Evolutionary conservation across 2,329 filamentous ascomycete genomes (phyloP).

Genomic region (Piedraia hortae): DNA sequence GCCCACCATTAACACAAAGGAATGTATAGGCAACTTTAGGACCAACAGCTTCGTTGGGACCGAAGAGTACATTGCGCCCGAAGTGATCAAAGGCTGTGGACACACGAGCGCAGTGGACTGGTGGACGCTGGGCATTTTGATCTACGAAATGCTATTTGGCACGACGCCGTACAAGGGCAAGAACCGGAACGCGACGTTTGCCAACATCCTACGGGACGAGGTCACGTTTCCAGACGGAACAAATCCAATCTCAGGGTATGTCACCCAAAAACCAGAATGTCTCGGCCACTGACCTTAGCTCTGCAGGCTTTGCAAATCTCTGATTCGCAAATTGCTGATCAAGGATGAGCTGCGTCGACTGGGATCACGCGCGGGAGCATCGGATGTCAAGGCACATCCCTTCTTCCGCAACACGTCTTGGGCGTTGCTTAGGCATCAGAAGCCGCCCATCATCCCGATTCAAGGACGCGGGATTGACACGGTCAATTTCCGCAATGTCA

Average conservation of each 20-base stretch:
- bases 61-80: slow-evolving; percentile 94
- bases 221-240: slow-evolving; percentile 84
- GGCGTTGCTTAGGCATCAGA: slow-evolving; percentile 92
- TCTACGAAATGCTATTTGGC: slow-evolving; percentile 97
- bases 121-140: slow-evolving; percentile 93
- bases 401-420: slow-evolving; percentile 94
- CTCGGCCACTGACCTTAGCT: slow-evolving; percentile 1
- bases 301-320: slow-evolving; percentile 66
- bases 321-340: slow-evolving; percentile 89
- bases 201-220: slow-evolving; percentile 85
- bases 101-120: slow-evolving; percentile 97
- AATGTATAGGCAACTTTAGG: slow-evolving; percentile 91
- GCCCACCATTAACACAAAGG: slow-evolving; percentile 94
- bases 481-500: slow-evolving; percentile 90
- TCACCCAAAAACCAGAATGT: slow-evolving; percentile 4
- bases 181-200: slow-evolving; percentile 93
- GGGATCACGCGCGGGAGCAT: slow-evolving; percentile 79
- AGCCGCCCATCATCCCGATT: slow-evolving; percentile 85
- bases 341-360: slow-evolving; percentile 89
- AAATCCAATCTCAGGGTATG: slow-evolving; percentile 71
- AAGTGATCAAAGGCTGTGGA: slow-evolving; percentile 94
- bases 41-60: slow-evolving; percentile 97
- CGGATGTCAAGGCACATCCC: slow-evolving; percentile 82
- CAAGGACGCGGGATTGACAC: slow-evolving; percentile 78
- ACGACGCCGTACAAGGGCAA: slow-evolving; percentile 98